These are phyloP conservation scores for Xylaria cubensis DNA, from an alignment of 495 filamentous ascomycete species.

Conservation along the genomic window DNA sequence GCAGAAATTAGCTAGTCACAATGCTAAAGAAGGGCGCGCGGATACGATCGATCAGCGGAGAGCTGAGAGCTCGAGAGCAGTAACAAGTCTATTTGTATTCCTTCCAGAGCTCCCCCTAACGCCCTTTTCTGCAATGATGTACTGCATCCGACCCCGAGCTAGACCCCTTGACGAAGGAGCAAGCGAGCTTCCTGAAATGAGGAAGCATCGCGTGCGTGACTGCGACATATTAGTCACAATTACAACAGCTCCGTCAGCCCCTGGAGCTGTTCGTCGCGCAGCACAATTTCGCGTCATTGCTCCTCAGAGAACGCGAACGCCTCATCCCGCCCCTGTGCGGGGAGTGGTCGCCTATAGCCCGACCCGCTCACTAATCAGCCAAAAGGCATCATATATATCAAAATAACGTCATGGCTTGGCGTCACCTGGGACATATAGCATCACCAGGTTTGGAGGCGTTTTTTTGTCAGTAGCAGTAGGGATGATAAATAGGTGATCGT, in stretches of 20 bases:
- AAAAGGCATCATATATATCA: slow-evolving; percentile 38
- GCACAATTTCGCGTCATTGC: slow-evolving; percentile 23
- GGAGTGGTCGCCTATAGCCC: slow-evolving; percentile 31
- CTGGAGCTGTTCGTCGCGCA: slow-evolving; percentile 6
- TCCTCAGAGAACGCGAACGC: slow-evolving; percentile 15
- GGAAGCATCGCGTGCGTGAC: slow-evolving; percentile 14
- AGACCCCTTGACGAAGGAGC: slow-evolving; percentile 4
- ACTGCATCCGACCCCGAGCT: neutral
- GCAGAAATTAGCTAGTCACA: neutral
- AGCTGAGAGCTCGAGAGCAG: neutral
- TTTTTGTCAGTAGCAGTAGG: neutral
- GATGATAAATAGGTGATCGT: neutral
- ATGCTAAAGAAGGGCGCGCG: neutral
- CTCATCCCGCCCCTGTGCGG: slow-evolving; percentile 25
- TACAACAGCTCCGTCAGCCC: neutral
- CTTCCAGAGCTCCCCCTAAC: neutral
- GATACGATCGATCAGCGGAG: neutral
- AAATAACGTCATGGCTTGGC: slow-evolving; percentile 45
- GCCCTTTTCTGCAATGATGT: neutral
- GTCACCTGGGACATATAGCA: neutral
- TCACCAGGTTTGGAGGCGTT: neutral
- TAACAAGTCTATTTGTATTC: slow-evolving; percentile 9
- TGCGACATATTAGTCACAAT: slow-evolving; percentile 24
- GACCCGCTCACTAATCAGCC: slow-evolving; percentile 27
- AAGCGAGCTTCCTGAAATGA: slow-evolving; percentile 25